Conservation (phyloP, 768 basidiomycete species). For the Pulveroboletus sp. region DNA sequence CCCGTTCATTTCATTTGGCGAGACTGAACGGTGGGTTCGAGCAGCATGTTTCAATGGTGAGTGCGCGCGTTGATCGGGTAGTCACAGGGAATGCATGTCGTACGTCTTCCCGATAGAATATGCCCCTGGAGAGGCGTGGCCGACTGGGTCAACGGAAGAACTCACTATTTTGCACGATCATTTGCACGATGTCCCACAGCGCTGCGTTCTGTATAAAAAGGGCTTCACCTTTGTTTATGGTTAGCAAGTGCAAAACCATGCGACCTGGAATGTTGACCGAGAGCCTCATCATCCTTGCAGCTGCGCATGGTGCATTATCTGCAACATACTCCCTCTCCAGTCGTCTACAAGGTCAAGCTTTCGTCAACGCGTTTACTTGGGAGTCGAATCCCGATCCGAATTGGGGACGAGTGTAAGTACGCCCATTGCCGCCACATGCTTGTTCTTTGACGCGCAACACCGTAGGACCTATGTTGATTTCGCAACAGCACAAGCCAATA, state of each 20-base stretch:
- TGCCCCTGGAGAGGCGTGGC: neutral
- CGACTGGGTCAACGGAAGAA: neutral
- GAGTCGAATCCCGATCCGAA: slow-evolving; percentile 28
- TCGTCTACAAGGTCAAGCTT: slow-evolving; percentile 45
- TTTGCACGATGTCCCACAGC: neutral
- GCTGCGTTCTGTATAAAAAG: neutral
- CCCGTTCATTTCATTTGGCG: neutral
- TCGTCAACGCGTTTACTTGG: slow-evolving; percentile 38
- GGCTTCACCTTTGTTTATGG: neutral
- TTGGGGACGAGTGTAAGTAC: slow-evolving; percentile 25
- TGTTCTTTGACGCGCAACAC: neutral
- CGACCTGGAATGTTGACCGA: neutral
- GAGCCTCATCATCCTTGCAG: slow-evolving; percentile 9
- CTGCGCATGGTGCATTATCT: slow-evolving; percentile 19
- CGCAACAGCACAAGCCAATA: slow-evolving; percentile 49
- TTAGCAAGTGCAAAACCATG: too few relatives aligned
- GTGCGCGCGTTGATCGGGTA: neutral
- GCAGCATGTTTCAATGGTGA: too few relatives aligned
- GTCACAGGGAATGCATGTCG: neutral
- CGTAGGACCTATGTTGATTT: slow-evolving; percentile 44
- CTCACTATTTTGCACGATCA: too few relatives aligned
- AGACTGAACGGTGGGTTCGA: neutral
- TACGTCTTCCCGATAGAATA: neutral
- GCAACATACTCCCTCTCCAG: slow-evolving; percentile 47
- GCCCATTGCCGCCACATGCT: neutral